Conservation (phyloP, 1,284 basidiomycete genomes). For the Melampsora americana region DNA sequence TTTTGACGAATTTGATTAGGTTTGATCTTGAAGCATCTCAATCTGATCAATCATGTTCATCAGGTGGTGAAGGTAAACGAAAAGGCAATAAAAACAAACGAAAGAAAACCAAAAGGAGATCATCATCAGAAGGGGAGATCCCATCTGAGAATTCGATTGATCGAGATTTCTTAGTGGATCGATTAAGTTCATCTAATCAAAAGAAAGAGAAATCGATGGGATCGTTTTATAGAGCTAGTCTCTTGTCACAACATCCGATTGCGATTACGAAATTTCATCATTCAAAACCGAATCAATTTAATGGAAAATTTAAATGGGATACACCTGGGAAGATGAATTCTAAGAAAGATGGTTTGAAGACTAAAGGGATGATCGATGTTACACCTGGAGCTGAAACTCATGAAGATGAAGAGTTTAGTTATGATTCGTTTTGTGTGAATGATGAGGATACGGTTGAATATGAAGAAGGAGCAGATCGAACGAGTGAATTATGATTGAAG, state of each 20-base stretch:
- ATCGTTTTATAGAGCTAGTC: constrained; percentile 32
- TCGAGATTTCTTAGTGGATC: constrained; percentile 20
- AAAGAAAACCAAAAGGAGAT: neutral
- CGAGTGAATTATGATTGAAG: neutral
- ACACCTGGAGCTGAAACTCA: neutral
- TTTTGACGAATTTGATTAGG: constrained; percentile 4
- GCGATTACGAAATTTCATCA: neutral
- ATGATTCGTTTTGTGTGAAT: constrained; percentile 35
- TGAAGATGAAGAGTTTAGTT: constrained; percentile 18
- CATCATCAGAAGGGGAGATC: constrained; percentile 18
- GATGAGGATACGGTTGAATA: constrained; percentile 40
- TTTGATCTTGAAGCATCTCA: constrained; percentile 41
- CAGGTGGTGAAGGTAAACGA: neutral
- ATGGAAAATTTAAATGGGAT: constrained; percentile 7
- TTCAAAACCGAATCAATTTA: constrained; percentile 1
- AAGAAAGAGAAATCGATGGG: constrained; percentile 19
- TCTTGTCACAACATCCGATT: constrained; percentile 29
- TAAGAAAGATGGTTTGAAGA: neutral
- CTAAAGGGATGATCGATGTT: neutral
- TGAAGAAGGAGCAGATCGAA: constrained; percentile 20
- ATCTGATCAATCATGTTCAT: constrained; percentile 23
- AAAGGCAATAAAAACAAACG: neutral
- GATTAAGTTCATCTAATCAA: neutral
- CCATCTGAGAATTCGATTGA: constrained; percentile 37
- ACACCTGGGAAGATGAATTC: neutral